Evolutionary conservation across 352 stramenopile genomes (phyloP), one percentile per base, ranked within the genome.

Genomic region (Blastocystis sp.): DNA sequence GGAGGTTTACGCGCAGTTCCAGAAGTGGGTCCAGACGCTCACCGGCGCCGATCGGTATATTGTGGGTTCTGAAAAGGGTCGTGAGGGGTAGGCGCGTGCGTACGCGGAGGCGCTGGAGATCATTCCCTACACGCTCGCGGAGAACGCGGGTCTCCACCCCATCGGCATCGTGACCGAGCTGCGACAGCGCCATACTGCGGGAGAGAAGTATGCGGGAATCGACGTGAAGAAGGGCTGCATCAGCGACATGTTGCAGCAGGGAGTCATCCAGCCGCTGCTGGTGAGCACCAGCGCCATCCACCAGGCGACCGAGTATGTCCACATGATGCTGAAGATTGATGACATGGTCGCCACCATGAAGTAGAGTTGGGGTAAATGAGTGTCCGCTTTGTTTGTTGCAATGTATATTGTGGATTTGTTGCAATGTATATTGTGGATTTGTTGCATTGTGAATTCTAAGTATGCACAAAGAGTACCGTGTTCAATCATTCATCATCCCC

Each of bases 271-370:
- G 91, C 96, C 96, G 56, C 91, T 99, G 79, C 90, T 99, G 54
- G 96, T 99, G 44, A 97, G 93, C 88, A 96, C 93, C 65, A 97
- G 93, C 89, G 94, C 97, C 78, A 96, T 99, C 87, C 89, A 93
- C 81, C 91, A 99, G 69, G 96, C 96, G 14, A 97, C 96, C 49
- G 96, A 99, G 90, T 98, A 94, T 87, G 95, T 98, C 65, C 92
- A 93, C 88, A 98, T 99, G 95, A 98, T 99, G 88, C 93, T 99
- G 90, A 99, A 99, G 94, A 97, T 99, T 89, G 96, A 99, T 88
- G 96, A 99, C 91, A 95, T 98, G 73, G 94, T 99, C 72, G 95
- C 97, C 88, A 94, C 97, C 65, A 86, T 89, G 38, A 89, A 89
- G 54, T 85, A 51, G 42, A 32, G 36, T 53, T 75, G 32, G 32